These are phyloP conservation scores for Alternaria sp. DNA, from an alignment of 2,329 filamentous ascomycete genomes.

Conservation along the genomic window DNA sequence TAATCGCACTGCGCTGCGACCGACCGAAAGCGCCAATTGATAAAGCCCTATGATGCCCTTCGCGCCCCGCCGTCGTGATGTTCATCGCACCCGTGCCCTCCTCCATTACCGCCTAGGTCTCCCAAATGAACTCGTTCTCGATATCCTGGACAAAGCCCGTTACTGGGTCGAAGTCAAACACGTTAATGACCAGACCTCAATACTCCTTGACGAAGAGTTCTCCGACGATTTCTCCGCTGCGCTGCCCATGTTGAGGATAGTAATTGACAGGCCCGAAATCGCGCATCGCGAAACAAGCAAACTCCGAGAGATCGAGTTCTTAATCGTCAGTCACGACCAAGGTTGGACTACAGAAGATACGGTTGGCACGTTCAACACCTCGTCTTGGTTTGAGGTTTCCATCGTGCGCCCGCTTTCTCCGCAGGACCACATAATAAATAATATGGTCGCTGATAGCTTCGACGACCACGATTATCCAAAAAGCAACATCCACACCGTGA, in stretches of 20 bases:
- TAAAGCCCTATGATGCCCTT: slow-evolving; percentile 6
- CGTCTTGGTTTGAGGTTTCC: slow-evolving; percentile 35
- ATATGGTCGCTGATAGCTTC: background rate
- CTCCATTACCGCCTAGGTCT: slow-evolving; percentile 17
- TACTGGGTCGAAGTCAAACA: slow-evolving; percentile 20
- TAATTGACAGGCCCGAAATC: background rate
- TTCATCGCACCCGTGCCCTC: slow-evolving; percentile 10
- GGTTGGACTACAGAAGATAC: slow-evolving; percentile 28
- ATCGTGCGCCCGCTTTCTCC: slow-evolving; percentile 3
- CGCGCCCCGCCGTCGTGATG: background rate
- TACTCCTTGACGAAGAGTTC: slow-evolving; percentile 15
- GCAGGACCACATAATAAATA: background rate
- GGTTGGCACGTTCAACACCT: slow-evolving; percentile 23
- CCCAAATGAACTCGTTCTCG: slow-evolving; percentile 24
- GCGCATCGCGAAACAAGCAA: slow-evolving; percentile 6
- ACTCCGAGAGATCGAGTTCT: slow-evolving; percentile 26
- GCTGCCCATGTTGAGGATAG: slow-evolving; percentile 13
- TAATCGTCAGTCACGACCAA: slow-evolving; percentile 32
- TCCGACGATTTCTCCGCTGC: slow-evolving; percentile 13
- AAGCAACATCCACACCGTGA: background rate
- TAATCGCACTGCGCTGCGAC: slow-evolving; percentile 14
- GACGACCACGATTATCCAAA: background rate
- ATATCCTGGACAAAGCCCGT: slow-evolving; percentile 24
- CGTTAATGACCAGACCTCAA: background rate
- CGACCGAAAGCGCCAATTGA: slow-evolving; percentile 5